Base-by-base conservation (phyloP, 805 yeast species). In the Blastobotrys terrestris region DNA sequence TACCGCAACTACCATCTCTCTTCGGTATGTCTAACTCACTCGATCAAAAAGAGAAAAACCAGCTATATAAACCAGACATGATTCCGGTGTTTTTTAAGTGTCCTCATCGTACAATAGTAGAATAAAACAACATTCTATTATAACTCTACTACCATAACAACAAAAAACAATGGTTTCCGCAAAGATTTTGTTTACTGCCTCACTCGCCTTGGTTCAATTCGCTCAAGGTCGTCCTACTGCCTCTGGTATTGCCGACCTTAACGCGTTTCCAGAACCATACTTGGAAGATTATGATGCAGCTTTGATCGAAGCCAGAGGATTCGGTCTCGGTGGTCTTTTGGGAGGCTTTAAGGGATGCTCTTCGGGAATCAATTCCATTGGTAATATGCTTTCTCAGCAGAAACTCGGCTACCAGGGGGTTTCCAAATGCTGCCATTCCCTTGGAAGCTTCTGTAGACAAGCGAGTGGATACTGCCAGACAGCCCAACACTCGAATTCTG, bases 391-490 rank as follows among this genome's bases (percentile, higher is more conserved):
- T 26, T 5, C 35, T 5, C 35, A 26, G 11, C 5, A 26, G 43
- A n/a, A 40, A n/a, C 19, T 16, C 14, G 19, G 43, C 6, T 16
- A 16, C 14, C 19, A 40, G 7, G 16, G 43, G 5, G 19, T 16
- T 40, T 5, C 43, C 16, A n/a, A 6, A 40, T 40, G 16, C 14
- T 40, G 19, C 14, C 16, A n/a, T 13, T 40, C 43, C 19, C 5
- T 40, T 40, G 14, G 19, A 7, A 44, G 15, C 47, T 31, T 19
- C 6, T n/a, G 20, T n/a, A 22, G 43, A n/a, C 40, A 31, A 7
- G 26, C 16, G 13, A 19, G n/a, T 20, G 40, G 49, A 16, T 46
- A 20, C 49, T 31, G 49, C 13, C 46, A 44, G 8, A 20, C 46
- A 13, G 15, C 20, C 7, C 46, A 44, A 16, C 8, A 44, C 35